Conservation (phyloP, 2,329 filamentous ascomycete species). For the Aspergillus brunneoviolaceus region DNA sequence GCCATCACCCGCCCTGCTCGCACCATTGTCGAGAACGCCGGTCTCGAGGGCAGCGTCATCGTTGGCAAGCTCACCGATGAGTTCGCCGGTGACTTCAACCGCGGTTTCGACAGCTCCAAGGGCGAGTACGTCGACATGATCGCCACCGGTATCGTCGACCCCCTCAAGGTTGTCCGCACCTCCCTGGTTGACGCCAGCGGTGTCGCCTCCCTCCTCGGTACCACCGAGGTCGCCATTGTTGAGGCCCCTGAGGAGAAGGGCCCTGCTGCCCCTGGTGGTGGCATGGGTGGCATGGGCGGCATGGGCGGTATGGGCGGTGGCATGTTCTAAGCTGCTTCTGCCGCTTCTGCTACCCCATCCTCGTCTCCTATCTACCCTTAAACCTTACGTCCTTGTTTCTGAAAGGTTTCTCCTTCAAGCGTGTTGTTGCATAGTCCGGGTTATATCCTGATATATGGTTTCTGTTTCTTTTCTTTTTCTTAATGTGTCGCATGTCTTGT, state of each 20-base stretch:
- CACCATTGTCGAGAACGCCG: slow-evolving; percentile 97
- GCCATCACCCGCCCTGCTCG: slow-evolving; percentile 94
- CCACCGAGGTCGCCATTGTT: slow-evolving; percentile 96
- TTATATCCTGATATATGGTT: slow-evolving; percentile 28
- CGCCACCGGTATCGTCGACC: slow-evolving; percentile 90
- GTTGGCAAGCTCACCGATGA: slow-evolving; percentile 98
- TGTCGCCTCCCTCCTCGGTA: slow-evolving; percentile 94
- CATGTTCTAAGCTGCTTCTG: slow-evolving; percentile 58
- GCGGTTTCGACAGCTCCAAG: slow-evolving; percentile 93
- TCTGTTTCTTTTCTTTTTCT: slow-evolving; percentile 20
- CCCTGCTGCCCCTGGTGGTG: slow-evolving; percentile 53
- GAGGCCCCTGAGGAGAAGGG: slow-evolving; percentile 93
- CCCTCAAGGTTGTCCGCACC: slow-evolving; percentile 98
- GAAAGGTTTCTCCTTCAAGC: slow-evolving; percentile 28
- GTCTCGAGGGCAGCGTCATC: slow-evolving; percentile 90
- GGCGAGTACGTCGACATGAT: slow-evolving; percentile 99
- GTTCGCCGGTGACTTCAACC: slow-evolving; percentile 90
- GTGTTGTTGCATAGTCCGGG: slow-evolving; percentile 38
- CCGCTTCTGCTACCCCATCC: not conserved
- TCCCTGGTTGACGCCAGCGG: slow-evolving; percentile 92
- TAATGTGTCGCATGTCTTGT: slow-evolving; percentile 27
- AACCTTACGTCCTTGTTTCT: slow-evolving; percentile 22
- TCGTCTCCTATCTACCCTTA: slow-evolving; percentile 8
- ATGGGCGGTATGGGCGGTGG: slow-evolving; percentile 65
- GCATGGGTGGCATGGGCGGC: slow-evolving; percentile 56